A percentile compares a stretch with the other conserved stretches of the same genome.
phyloP scores from a whole-genome alignment of 148 eudicot species.

The Polygonum maritimum region DNA sequence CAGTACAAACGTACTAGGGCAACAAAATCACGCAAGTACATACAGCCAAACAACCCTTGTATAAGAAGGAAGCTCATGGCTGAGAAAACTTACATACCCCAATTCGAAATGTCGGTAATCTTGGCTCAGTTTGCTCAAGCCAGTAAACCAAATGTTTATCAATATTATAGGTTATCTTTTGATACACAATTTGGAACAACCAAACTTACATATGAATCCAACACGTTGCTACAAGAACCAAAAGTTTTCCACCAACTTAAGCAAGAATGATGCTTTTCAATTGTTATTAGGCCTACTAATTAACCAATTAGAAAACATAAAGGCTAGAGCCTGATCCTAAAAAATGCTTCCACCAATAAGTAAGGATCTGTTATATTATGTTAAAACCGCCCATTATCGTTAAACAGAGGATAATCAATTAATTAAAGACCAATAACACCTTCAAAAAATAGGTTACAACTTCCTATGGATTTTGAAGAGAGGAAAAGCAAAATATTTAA shows the following conservation, averaged over 20 bases:
- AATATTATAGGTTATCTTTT: not conserved
- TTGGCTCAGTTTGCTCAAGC: too few relatives aligned
- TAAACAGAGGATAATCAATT: not conserved
- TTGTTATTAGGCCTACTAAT: not conserved
- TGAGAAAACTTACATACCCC: too few relatives aligned
- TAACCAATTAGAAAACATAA: not conserved
- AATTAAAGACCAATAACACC: not conserved
- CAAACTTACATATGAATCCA: not conserved
- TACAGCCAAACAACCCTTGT: not conserved
- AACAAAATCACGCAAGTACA: not conserved
- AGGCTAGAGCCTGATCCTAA: not conserved
- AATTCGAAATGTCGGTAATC: too few relatives aligned
- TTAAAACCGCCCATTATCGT: constrained; percentile 3
- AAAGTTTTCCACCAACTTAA: not conserved
- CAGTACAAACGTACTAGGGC: not conserved
- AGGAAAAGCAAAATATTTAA: not conserved
- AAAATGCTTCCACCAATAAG: not conserved
- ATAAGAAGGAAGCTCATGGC: not conserved
- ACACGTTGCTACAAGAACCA: not conserved
- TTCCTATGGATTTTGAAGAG: not conserved
- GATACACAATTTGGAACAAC: not conserved
- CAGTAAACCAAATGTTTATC: not conserved
- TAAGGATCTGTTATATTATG: not conserved
- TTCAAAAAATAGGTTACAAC: not conserved
- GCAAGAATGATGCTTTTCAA: not conserved